A percentile compares a stretch with the other conserved stretches of the same genome.
These are phyloP conservation scores for Suhomyces choctaworum DNA, from an alignment of 1,139 yeast species.

Conservation along the genomic window DNA sequence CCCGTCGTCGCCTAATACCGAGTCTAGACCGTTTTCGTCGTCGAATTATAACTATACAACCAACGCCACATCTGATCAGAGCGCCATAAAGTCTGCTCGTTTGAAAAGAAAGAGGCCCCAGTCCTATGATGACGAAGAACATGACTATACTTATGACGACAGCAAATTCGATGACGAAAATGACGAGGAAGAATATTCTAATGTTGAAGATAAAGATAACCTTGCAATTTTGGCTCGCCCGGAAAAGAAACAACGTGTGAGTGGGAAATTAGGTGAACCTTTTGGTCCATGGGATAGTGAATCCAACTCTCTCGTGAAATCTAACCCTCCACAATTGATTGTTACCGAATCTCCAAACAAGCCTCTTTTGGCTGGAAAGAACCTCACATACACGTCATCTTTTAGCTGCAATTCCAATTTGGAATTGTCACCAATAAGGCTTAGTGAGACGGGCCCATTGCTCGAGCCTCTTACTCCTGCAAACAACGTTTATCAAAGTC, in stretches of 20 bases:
- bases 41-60: constrained; percentile 7
- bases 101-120: constrained; percentile 9
- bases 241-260: constrained; percentile 18
- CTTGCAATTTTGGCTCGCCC: constrained; percentile 16
- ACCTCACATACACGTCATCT: constrained; percentile 54
- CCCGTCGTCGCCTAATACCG: constrained; percentile 34
- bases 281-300: constrained; percentile 14
- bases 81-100: constrained; percentile 1
- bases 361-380: constrained; percentile 45
- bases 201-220: constrained; percentile 9
- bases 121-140: constrained; percentile 8
- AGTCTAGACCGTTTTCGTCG: constrained; percentile 3
- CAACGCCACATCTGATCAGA: background rate
- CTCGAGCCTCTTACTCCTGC: constrained; percentile 59
- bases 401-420: constrained; percentile 65
- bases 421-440: constrained; percentile 60
- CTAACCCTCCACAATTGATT: constrained; percentile 29
- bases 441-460: constrained; percentile 61
- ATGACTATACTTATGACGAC: constrained; percentile 10
- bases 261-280: constrained; percentile 15
- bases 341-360: constrained; percentile 40
- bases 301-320: constrained; percentile 2
- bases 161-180: constrained; percentile 10
- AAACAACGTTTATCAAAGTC: constrained; percentile 26
- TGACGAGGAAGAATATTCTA: constrained; percentile 8